Conservation (phyloP, 352 stramenopile genomes). For the Pythium brachiatum region DNA sequence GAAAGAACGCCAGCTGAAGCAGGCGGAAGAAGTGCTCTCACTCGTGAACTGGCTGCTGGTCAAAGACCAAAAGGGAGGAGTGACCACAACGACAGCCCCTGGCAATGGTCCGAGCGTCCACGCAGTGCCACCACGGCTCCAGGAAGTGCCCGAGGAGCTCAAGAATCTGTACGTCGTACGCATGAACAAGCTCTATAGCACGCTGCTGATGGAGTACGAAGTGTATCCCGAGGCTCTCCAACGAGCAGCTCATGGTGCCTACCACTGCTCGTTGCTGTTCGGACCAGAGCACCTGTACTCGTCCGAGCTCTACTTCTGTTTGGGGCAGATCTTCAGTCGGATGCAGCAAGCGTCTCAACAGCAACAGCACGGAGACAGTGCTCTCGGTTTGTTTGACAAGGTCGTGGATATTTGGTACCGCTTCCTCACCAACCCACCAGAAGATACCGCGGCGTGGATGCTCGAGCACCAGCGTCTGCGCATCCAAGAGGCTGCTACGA, state of each 20-base stretch:
- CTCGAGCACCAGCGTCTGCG: constrained; percentile 53
- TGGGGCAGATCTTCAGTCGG: constrained; percentile 54
- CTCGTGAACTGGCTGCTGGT: constrained; percentile 75
- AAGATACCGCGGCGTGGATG: constrained; percentile 65
- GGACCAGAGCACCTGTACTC: constrained; percentile 73
- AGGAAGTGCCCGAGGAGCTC: constrained; percentile 43
- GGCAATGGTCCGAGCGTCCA: constrained; percentile 18
- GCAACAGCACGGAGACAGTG: constrained; percentile 37
- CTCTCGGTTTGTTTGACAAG: constrained; percentile 72
- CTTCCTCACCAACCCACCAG: constrained; percentile 65
- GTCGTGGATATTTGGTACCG: constrained; percentile 80
- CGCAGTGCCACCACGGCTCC: background rate
- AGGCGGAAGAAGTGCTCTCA: constrained; percentile 61
- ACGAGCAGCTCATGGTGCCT: constrained; percentile 58
- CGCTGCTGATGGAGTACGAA: constrained; percentile 52
- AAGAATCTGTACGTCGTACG: constrained; percentile 60
- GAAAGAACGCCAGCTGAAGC: constrained; percentile 55
- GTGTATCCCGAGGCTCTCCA: constrained; percentile 53
- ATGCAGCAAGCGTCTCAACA: constrained; percentile 29
- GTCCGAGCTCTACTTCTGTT: constrained; percentile 71
- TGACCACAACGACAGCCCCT: no score
- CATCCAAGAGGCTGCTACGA: constrained; percentile 52
- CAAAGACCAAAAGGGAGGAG: constrained; percentile 39
- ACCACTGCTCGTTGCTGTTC: constrained; percentile 69
- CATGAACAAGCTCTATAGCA: constrained; percentile 76